Base-by-base conservation (phyloP, 192 early-diverging fungal species). In the Dissophora globulifera region DNA sequence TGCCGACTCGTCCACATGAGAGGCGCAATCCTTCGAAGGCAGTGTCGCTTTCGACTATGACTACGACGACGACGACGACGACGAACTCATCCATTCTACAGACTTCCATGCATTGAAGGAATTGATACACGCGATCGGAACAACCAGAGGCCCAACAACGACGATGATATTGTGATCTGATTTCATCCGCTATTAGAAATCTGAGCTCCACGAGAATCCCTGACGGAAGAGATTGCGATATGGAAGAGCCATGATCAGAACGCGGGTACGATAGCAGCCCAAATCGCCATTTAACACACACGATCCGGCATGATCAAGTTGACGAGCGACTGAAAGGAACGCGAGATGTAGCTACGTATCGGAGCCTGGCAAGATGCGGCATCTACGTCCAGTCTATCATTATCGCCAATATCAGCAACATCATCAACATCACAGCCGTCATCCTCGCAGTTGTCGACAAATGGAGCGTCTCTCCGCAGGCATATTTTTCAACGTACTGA, bases 141-240 rank as follows among this genome's bases (percentile, higher is more conserved):
- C 8, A 60, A 66, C 33, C 20, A 33, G 12, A 50, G 72, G 17
- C 63, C 50, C 2, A 48, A 62, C 22, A 10, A 43, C 19, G 30
- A 40, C 4, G 61, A 74, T 10, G 55, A 64, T 40, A 32, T 50
- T n/a, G 43, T 55, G 54, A 64, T 76, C 72, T 3, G 72, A 76
- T 12, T 76, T 76, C 52, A 76, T 62, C 50, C 63, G 72, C 1
- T 62, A 76, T 33, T 62, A 76, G 31, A 67, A 76, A 27, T 76
- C 66, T 29, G 64, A 66, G 23, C 43, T 38, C 17, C 45, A 67
- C 29, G 43, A 41, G 11, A 19, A 13, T 10, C 15, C 31, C 45
- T 47, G 72, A 64, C 15, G 41, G 54, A 8, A 64, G 72, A 4
- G 50, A 66, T 30, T 22, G 33, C 22, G 72, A 76, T 23, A 76